Evolutionary conservation across 306 rosid species (phyloP), one percentile per base, ranked within the genome.

Genomic region (Glycyrrhiza uralensis): DNA sequence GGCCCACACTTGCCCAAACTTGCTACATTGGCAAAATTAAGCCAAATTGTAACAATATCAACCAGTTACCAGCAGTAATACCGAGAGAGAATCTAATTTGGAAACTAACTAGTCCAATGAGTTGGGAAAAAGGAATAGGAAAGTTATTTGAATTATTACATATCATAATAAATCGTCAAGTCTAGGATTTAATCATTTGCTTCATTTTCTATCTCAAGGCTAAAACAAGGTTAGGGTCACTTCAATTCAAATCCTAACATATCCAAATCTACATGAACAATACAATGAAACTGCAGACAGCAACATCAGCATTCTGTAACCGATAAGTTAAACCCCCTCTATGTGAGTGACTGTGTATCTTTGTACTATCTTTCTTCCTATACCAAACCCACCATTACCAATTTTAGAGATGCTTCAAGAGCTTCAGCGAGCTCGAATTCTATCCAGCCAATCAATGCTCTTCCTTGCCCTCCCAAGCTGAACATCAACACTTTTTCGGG

Each of bases 401-500:
- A 65, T 54, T 15, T 6, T 23, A 28, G 24, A 22, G 28, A 55
- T 24, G 62, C 69, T 67, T 66, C 60, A 76, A 36, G 20, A 79
- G 35, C 3, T 64, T 87, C 81, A 85, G n/a, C 83, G 71, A 33
- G 89, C 77, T 70, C 85, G 89, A 26, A 84, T 70, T 76, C 87
- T 84, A 14, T 90, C 96, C 85, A 84, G 81, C 96, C 96, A 87
- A 75, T 90, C 90, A 1, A 87, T 76, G 14, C 87, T 90, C 81
- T 82, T 85, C 62, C 91, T 80, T 2, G 81, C 78, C 80, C 84
- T 84, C 49, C 84, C 93, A 8, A 87, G 61, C 82, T 90, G 90
- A 57, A 72, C 78, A 62, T 90, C 96, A 12, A 87, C 28, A 69
- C 92, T 87, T 78, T 77, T 84, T 74, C 89, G 70, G 13, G 90